These are phyloP conservation scores for Globisporangium polare DNA, from an alignment of 352 stramenopile species.

Conservation along the genomic window DNA sequence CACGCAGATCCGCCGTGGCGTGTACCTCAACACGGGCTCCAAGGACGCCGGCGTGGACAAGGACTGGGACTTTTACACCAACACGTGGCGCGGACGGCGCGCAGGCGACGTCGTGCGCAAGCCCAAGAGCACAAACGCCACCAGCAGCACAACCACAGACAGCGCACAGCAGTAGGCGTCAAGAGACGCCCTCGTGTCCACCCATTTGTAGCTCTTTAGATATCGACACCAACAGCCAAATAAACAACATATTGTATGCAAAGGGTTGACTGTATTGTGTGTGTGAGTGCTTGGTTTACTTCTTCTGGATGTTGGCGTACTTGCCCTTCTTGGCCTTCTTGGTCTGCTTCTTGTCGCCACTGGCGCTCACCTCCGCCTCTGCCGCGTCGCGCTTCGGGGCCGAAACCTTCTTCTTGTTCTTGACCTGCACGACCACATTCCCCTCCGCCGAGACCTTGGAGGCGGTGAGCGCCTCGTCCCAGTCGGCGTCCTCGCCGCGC, in stretches of 20 bases:
- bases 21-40: slow-evolving; percentile 80
- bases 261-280: neutral
- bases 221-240: neutral
- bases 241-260: slow-evolving; percentile 3
- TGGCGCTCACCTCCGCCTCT: slow-evolving; percentile 33
- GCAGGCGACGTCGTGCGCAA: slow-evolving; percentile 21
- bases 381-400: slow-evolving; percentile 32
- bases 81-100: slow-evolving; percentile 58
- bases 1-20: slow-evolving; percentile 72
- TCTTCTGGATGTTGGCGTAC: slow-evolving; percentile 65
- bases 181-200: neutral
- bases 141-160: neutral
- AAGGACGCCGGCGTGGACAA: slow-evolving; percentile 74
- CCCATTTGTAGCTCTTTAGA: slow-evolving; percentile 4
- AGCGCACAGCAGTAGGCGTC: slow-evolving; percentile 7
- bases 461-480: slow-evolving; percentile 65
- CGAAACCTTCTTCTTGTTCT: slow-evolving; percentile 83
- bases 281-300: slow-evolving; percentile 13
- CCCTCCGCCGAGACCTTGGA: slow-evolving; percentile 31
- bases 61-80: slow-evolving; percentile 74
- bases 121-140: slow-evolving; percentile 14
- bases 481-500: slow-evolving; percentile 92
- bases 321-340: slow-evolving; percentile 77
- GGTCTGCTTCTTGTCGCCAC: slow-evolving; percentile 38
- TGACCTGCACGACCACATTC: slow-evolving; percentile 80